Percentiles rank a stretch among this genome's conserved stretches.
Evolutionary conservation across 139 green algal genomes (phyloP).

Genomic region (Tetraselmis chui): DNA sequence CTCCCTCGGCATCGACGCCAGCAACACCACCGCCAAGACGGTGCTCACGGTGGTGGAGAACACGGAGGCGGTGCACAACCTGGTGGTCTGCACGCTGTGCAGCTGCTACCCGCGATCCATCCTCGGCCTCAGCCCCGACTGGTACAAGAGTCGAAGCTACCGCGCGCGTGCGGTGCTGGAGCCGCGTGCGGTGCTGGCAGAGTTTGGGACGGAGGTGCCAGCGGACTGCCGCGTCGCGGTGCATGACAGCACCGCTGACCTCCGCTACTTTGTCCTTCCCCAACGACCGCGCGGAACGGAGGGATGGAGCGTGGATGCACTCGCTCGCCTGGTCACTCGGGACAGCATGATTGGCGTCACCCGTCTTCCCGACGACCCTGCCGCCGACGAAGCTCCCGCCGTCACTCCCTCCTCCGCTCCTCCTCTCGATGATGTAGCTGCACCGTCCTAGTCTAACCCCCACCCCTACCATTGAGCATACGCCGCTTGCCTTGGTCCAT

Average conservation of each 20-base stretch:
- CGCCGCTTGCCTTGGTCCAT: no score
- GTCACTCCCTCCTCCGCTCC: no score
- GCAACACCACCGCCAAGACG: neutral
- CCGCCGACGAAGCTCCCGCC: no score
- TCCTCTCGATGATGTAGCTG: no score
- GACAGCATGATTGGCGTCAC: slow-evolving; percentile 44
- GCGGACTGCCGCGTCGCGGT: slow-evolving; percentile 17
- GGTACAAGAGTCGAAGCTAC: slow-evolving; percentile 19
- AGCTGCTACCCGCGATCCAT: slow-evolving; percentile 31
- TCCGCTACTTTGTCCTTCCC: slow-evolving; percentile 44
- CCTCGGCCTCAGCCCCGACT: neutral
- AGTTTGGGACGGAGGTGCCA: slow-evolving; percentile 39
- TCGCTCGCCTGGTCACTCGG: slow-evolving; percentile 30
- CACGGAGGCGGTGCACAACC: slow-evolving; percentile 36
- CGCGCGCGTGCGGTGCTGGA: slow-evolving; percentile 30
- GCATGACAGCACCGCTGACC: slow-evolving; percentile 39
- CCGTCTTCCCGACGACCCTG: slow-evolving; percentile 7
- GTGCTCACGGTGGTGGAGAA: slow-evolving; percentile 42
- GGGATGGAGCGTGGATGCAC: slow-evolving; percentile 31
- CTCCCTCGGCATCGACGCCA: slow-evolving; percentile 33
- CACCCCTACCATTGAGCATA: no score
- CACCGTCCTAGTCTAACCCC: no score
- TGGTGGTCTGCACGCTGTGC: slow-evolving; percentile 51
- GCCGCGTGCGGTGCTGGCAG: slow-evolving; percentile 25
- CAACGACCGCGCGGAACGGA: slow-evolving; percentile 36